Evolutionary conservation across 352 stramenopile genomes (phyloP), one percentile per base, ranked within the genome.

Genomic region (Phytophthora quininea): DNA sequence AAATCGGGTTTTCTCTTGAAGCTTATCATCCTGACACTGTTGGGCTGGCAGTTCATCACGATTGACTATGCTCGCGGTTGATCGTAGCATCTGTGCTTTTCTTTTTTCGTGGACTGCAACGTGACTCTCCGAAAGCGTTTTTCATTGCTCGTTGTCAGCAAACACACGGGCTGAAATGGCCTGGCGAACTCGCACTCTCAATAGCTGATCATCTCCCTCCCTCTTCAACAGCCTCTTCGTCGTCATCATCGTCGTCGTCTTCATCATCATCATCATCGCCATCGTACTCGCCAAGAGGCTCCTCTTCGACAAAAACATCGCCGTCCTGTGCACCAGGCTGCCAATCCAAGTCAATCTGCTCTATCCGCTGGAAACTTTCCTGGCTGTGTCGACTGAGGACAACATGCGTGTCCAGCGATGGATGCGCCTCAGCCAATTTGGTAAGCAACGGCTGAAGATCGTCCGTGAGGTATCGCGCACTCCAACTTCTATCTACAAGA

Each of bases 401-500:
- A 45, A 72, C 49, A 33, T 79, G 46, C 30, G 73, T 32, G 35
- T 71, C 56, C 35, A 77, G 54, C 24, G 40, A 43, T 35, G 66
- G 52, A 56, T 77, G 69, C 29, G 29, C 40, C 9, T 40, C 29
- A 40, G 48, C 58, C 7, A 70, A 42, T 42, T 81, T 79, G 9
- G 60, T 47, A 33, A 86, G 11, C 1, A 77, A 63, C n/a, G 80
- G 62, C 15, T 77, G 74, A 2, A 84, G 73, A n/a, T 74, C 61
- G 35, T 77, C 58, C 12, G 52, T 35, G 15, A 60, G 43, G 35
- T 80, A 82, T 2, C 33, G 49, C 48, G 52, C 50, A 35, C 65
- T 73, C 69, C 64, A 74, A 15, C 62, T 37, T 45, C 59, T 58
- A 42, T 67, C 65, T 42, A 77, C 66, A 2, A 51, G 65, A 14